phyloP scores from a whole-genome alignment of 2,329 filamentous ascomycete species.

The Macroventuria anomochaeta region DNA sequence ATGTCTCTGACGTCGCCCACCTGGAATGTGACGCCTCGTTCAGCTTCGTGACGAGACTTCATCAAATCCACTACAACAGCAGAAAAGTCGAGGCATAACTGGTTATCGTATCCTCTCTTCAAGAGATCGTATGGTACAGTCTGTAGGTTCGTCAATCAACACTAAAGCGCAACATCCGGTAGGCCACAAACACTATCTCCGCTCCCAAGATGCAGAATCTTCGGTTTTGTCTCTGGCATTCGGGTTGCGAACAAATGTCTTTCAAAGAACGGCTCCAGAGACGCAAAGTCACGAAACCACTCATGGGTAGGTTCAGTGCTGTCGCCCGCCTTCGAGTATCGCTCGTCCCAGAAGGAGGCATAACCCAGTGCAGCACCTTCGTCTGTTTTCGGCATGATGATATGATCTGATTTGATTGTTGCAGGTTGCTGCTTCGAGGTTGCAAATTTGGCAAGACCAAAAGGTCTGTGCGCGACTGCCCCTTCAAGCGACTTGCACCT shows the following conservation, averaged over 20 bases:
- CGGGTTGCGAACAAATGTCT: slow-evolving; percentile 51
- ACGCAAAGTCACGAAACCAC: too few relatives aligned
- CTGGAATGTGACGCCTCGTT: slow-evolving; percentile 57
- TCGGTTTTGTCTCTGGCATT: slow-evolving; percentile 34
- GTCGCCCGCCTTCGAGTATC: slow-evolving; percentile 51
- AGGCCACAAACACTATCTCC: slow-evolving; percentile 59
- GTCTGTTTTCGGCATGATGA: slow-evolving; percentile 15
- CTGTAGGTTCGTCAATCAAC: too few relatives aligned
- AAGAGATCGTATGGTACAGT: slow-evolving; percentile 61
- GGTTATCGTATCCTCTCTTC: slow-evolving; percentile 57
- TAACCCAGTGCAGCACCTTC: slow-evolving; percentile 16
- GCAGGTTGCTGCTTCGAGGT: background rate
- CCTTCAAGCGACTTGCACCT: background rate
- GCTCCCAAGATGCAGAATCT: slow-evolving; percentile 65
- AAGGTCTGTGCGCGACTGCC: slow-evolving; percentile 1
- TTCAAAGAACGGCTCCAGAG: slow-evolving; percentile 56
- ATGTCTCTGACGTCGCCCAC: slow-evolving; percentile 61
- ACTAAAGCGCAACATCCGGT: too few relatives aligned
- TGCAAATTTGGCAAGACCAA: slow-evolving; percentile 4
- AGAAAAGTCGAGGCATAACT: slow-evolving; percentile 66
- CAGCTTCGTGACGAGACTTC: slow-evolving; percentile 51
- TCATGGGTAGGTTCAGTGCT: slow-evolving; percentile 56
- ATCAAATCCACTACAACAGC: slow-evolving; percentile 61
- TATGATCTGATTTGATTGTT: background rate
- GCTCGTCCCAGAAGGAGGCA: slow-evolving; percentile 58